Evolutionary conservation across 2,329 filamentous ascomycete species (phyloP), one percentile per base, ranked within the genome.

Genomic region (Pseudodiploospora longispora): DNA sequence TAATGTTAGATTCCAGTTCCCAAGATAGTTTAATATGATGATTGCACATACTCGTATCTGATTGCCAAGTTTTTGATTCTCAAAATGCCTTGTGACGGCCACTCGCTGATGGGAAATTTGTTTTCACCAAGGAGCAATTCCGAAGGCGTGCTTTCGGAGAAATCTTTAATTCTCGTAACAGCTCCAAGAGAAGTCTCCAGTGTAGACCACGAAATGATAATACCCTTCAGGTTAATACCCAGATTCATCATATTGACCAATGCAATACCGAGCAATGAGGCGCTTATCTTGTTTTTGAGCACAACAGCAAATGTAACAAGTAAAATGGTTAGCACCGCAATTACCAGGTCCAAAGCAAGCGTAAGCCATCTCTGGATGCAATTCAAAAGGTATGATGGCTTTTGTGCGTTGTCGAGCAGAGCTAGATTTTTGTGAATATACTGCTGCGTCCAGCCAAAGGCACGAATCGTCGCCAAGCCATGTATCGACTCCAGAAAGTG

Each of bases 281-380:
- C 54, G 6, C 55, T 56, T 5, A 61, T 47, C 38, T 54, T 57
- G 8, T 46, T 64, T 50, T 40, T 50, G 1, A 61, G 41, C 0
- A 67, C 58, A 1, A 61, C 60, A 0, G 75, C 70, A 3, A 73
- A 65, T 1, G 34, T 45, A 2, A 61, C 52, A 0, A 61, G 51
- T 4, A 61, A 41, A 3, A 74, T 59, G 0, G 70, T 70, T 29
- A 78, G 60, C 3, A 58, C 64, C 0, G 73, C 72, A 2, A 76
- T 71, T 2, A 76, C 59, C 30, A 78, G 54, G 42, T 77, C 69
- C 5, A 79, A 47, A 0, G 75, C 72, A 1, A 79, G 56, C 0
- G 63, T 68, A 2, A 78, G 61, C 75, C 75, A 78, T 34, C 70
- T 60, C 44, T 79, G 75, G 6, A 76, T 68, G 10, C 68, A 66